phyloP scores from a whole-genome alignment of 345 rosid genomes.

The Arabidopsis arenosa region DNA sequence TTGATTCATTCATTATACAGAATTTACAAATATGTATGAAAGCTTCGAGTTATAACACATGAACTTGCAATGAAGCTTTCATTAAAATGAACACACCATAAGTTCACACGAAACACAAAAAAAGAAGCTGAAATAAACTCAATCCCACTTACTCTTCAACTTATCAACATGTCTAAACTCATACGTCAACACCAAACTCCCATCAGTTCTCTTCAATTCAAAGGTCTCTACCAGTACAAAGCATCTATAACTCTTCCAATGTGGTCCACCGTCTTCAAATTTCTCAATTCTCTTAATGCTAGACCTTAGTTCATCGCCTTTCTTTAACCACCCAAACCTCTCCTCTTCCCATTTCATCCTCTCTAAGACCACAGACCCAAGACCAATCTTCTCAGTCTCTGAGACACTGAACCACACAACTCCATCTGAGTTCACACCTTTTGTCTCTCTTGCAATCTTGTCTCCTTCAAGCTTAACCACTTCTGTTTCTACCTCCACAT shows the following conservation, averaged over 20 bases:
- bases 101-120: conserved; percentile 2
- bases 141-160: conserved; percentile 54
- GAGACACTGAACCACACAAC: conserved; percentile 51
- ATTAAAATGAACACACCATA: neutral
- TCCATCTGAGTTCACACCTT: conserved; percentile 44
- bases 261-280: conserved; percentile 29
- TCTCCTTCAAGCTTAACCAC: conserved; percentile 49
- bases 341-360: conserved; percentile 72
- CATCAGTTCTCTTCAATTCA: conserved; percentile 64
- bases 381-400: conserved; percentile 49
- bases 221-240: conserved; percentile 70
- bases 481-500: conserved; percentile 51
- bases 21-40: too few relatives aligned
- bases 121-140: conserved; percentile 3
- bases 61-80: neutral
- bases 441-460: conserved; percentile 28
- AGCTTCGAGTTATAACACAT: too few relatives aligned
- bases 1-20: too few relatives aligned
- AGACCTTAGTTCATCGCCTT: conserved; percentile 11
- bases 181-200: conserved; percentile 51
- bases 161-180: conserved; percentile 59
- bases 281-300: conserved; percentile 48
- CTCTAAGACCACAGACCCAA: conserved; percentile 55
- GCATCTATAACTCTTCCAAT: conserved; percentile 61
- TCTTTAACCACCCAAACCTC: conserved; percentile 57